Evolutionary conservation across 2,329 filamentous ascomycete species (phyloP).

Genomic region (Botryotinia narcissicola): DNA sequence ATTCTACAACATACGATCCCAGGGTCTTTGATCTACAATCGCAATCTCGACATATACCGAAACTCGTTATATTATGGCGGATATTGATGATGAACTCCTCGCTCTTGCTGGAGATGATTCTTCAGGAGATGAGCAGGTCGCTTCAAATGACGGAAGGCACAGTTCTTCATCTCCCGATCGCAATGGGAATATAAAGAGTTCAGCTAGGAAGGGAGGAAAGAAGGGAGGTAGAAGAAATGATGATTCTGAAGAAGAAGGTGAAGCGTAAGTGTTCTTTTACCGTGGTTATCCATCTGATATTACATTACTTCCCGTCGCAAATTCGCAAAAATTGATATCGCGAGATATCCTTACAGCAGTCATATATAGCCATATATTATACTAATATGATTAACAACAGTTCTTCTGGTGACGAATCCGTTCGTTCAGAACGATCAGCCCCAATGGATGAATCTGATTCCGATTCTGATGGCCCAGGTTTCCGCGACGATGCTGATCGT

Average conservation of each 20-base stretch:
- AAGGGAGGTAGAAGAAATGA: slow-evolving; percentile 47
- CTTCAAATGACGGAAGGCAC: slow-evolving; percentile 49
- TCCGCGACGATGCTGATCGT: slow-evolving; percentile 58
- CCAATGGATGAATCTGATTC: slow-evolving; percentile 89
- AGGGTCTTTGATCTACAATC: not conserved
- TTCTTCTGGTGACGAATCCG: slow-evolving; percentile 67
- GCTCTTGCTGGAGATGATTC: slow-evolving; percentile 80
- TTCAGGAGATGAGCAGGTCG: slow-evolving; percentile 53
- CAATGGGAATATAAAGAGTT: slow-evolving; percentile 40
- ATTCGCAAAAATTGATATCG: not conserved
- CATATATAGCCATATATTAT: not conserved
- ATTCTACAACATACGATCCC: not conserved
- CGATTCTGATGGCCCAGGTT: slow-evolving; percentile 58
- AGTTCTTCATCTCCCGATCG: slow-evolving; percentile 53
- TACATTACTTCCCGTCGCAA: not conserved
- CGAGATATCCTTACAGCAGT: not conserved
- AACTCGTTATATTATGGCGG: slow-evolving; percentile 61
- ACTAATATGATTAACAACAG: slow-evolving; percentile 43
- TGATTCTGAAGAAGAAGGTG: slow-evolving; percentile 74
- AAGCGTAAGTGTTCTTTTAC: slow-evolving; percentile 63
- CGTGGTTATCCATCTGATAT: not conserved
- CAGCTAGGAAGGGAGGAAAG: slow-evolving; percentile 52
- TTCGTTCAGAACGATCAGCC: slow-evolving; percentile 73
- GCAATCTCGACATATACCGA: not conserved
- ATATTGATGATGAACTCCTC: slow-evolving; percentile 90